Base-by-base conservation (phyloP, 2,329 filamentous ascomycete genomes). In the Scedosporium minutisporum region DNA sequence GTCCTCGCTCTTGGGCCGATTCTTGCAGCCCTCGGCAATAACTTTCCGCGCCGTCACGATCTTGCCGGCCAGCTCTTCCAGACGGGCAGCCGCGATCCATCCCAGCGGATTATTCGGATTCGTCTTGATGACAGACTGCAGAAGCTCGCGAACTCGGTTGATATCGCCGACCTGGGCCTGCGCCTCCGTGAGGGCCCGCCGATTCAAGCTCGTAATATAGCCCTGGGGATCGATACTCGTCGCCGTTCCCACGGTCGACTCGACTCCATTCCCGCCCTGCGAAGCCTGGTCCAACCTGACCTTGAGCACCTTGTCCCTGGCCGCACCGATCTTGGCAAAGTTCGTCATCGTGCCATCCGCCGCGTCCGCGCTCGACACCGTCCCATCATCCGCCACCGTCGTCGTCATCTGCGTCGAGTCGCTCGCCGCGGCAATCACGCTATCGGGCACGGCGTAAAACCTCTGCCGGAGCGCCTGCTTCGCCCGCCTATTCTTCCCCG, bases 81-180 rank as follows among this genome's bases (percentile, higher is more conserved):
- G 76, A 70, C 95, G 86, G 16, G 93, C 92, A 3, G 95, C 90
- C 4, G 96, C 95, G 68, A 99, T 96, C 90, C 96, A 99, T 21
- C 92, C 95, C 9, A 95, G 90, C 0, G 90, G 92, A 71, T 97
- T 96, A 66, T 91, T 93, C 2, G 93, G 91, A 73, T 99, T 99
- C 6, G 93, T 97, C 76, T 95, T 96, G 73, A 96, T 96, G 57
- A 97, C 95, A 0, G 93, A 97, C 71, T 96, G 92, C n/a, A 99
- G 79, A 42, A 99, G 82, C 66, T 93, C 88, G 66, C 95, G 86
- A 18, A 96, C 95, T 74, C 95, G 89, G 71, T 96, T 96, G 73
- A 99, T 91, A 71, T 99, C 95, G 64, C 95, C 93, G 27, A 97
- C 90, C 69, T 93, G 89, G 4, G 90, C 85, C 69, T 96, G 90